Base-by-base conservation (phyloP, 441 rosid genomes). In the Adansonia rubrostipa region DNA sequence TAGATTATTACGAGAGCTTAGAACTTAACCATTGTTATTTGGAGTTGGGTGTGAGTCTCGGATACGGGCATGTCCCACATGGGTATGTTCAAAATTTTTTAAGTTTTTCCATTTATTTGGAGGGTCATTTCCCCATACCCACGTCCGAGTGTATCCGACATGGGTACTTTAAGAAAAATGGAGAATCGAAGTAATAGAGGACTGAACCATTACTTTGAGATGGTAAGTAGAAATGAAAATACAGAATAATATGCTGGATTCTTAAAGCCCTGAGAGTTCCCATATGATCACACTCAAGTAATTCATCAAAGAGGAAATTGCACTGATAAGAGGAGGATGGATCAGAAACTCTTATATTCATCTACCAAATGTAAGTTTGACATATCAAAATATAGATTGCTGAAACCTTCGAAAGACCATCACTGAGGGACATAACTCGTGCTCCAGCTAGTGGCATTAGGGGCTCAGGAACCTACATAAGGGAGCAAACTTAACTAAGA, bases 371-470 rank as follows among this genome's bases (percentile, higher is more conserved):
- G 71, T 17, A 67, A 74, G 74, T 64, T 62, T 19, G 33, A 75
- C 15, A 53, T 24, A 53, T 36, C 13, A 73, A 74, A 64, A 54
- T 72, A 53, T 68, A 28, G 68, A 78, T 50, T 53, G 58, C 17
- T 51, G 33, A 22, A 75, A 95, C 97, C 99, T 96, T 93, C 60
- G 98, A 90, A 83, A 91, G 97, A 79, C 97, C 97, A 86, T 96
- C 97, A 58, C 90, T 91, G 53, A 96, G 89, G 79, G 99, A 96
- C 99, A 96, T 96, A 76, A 96, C 87, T 81, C 97, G 84, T 13
- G 98, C 98, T 72, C 98, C 98, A 58, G 88, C 91, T 76, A 91
- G 89, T 45, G 97, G 95, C 84, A 96, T 91, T 66, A 96, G 95
- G 50, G 95, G 92, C 79, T 92, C 97, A 36, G 97, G 97, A 85